A percentile compares a stretch with the other conserved stretches of the same genome.
Evolutionary conservation across 2,329 filamentous ascomycete genomes (phyloP).

Genomic region (Chalaropsis thielavioides): DNA sequence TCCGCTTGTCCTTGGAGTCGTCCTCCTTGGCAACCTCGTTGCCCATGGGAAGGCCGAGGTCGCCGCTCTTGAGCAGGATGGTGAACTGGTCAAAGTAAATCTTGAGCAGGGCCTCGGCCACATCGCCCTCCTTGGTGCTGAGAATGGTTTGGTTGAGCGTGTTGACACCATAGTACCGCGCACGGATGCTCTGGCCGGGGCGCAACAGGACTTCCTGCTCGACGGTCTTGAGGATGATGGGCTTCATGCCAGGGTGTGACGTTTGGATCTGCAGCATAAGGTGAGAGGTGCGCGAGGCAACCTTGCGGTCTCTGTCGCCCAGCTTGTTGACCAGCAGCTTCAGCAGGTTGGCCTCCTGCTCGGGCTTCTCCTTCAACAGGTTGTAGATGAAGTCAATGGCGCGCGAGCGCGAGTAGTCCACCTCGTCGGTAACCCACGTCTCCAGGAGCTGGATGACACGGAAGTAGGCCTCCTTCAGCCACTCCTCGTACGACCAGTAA

Average conservation of each 20-base stretch:
- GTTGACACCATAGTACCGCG: constrained; percentile 91
- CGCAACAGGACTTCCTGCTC: constrained; percentile 80
- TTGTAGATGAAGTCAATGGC: constrained; percentile 86
- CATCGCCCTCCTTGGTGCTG: constrained; percentile 64
- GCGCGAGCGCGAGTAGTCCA: constrained; percentile 78
- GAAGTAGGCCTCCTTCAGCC: constrained; percentile 88
- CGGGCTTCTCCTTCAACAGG: constrained; percentile 84
- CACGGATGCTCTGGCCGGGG: constrained; percentile 71
- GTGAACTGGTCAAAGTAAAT: constrained; percentile 91
- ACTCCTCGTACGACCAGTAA: constrained; percentile 84
- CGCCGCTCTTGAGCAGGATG: constrained; percentile 54
- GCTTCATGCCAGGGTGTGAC: constrained; percentile 86
- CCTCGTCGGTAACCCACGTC: constrained; percentile 85
- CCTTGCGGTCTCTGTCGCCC: constrained; percentile 88
- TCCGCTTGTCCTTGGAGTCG: constrained; percentile 25
- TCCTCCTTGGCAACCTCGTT: constrained; percentile 24
- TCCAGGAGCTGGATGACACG: constrained; percentile 85
- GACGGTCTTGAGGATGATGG: constrained; percentile 66
- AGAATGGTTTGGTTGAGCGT: constrained; percentile 94
- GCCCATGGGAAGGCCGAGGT: constrained; percentile 28
- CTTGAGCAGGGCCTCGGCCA: constrained; percentile 67
- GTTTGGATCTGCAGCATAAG: constrained; percentile 82
- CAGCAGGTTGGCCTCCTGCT: constrained; percentile 89
- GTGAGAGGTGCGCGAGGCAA: constrained; percentile 85
- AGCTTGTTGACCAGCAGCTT: constrained; percentile 91